Conservation (phyloP, 2,329 filamentous ascomycete species). For the Ophiobolus disseminans region DNA sequence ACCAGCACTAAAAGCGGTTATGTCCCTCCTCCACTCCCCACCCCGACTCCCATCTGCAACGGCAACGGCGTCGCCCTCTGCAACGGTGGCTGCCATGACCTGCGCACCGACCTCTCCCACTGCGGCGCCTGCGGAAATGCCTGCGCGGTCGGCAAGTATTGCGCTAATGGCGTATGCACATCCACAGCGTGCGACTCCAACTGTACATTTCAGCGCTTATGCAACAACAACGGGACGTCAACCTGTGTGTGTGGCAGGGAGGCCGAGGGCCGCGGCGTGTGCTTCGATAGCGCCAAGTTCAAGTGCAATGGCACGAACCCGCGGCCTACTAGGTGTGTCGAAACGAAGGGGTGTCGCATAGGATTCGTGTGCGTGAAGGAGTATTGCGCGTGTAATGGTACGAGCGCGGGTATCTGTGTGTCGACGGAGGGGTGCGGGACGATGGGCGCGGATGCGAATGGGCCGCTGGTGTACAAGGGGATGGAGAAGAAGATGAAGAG, state of each 20-base stretch:
- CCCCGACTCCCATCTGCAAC: conserved; percentile 18
- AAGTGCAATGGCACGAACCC: conserved; percentile 15
- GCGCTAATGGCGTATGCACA: conserved; percentile 46
- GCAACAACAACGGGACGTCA: conserved; percentile 19
- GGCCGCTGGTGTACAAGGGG: conserved; percentile 19
- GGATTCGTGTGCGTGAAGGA: conserved; percentile 26
- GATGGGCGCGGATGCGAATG: conserved; percentile 15
- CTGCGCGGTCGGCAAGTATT: conserved; percentile 30
- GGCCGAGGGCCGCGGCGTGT: conserved; percentile 32
- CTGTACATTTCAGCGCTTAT: conserved; percentile 35
- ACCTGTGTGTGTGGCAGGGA: conserved; percentile 40
- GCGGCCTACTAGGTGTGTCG: conserved; percentile 9
- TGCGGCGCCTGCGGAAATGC: conserved; percentile 37
- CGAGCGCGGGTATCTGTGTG: conserved; percentile 26
- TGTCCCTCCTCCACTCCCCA: too few relatives aligned
- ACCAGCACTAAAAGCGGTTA: conserved; percentile 6
- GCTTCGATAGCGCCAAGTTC: conserved; percentile 33
- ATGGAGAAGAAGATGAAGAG: conserved; percentile 24
- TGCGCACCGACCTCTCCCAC: conserved; percentile 27
- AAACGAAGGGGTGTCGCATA: conserved; percentile 16
- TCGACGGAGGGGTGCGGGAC: conserved; percentile 26
- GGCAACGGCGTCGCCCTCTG: conserved; percentile 23
- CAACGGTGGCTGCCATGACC: conserved; percentile 31
- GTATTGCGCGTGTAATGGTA: conserved; percentile 20
- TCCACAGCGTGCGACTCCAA: conserved; percentile 36